These are phyloP conservation scores for Fusarium ambrosium DNA, from an alignment of 2,329 filamentous ascomycete genomes.

Conservation along the genomic window DNA sequence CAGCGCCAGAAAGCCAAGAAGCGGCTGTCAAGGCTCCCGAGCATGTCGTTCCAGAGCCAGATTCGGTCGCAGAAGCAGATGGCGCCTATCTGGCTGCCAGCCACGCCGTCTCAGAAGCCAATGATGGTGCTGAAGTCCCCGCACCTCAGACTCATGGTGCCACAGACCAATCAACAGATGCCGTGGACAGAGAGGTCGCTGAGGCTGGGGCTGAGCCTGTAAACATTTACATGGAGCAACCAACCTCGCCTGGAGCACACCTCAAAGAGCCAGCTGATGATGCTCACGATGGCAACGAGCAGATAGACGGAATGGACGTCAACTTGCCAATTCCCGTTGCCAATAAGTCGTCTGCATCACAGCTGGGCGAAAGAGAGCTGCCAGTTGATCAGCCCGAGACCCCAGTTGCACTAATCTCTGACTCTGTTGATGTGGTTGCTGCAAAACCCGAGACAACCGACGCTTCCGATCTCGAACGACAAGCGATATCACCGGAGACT, in stretches of 20 bases:
- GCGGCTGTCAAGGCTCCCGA: neutral
- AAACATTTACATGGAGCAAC: conserved; percentile 15
- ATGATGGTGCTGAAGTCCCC: conserved; percentile 11
- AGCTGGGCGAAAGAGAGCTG: neutral
- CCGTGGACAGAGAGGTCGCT: conserved; percentile 3
- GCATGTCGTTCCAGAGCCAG: neutral
- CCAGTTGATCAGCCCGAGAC: neutral
- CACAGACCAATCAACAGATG: conserved; percentile 26
- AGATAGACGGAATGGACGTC: conserved; percentile 26
- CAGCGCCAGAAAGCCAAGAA: conserved; percentile 1
- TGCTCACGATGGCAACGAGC: conserved; percentile 29
- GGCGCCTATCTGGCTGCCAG: conserved; percentile 7
- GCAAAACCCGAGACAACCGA: neutral
- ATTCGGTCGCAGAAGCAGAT: conserved; percentile 3
- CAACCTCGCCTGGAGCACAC: conserved; percentile 11
- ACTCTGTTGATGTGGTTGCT: neutral
- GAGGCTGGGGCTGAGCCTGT: conserved; percentile 16
- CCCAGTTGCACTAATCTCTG: neutral
- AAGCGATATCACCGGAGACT: neutral
- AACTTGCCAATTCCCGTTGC: conserved; percentile 11
- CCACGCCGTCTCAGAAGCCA: conserved; percentile 8
- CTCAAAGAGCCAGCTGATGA: conserved; percentile 13
- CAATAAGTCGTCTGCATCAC: neutral
- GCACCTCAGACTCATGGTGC: conserved; percentile 14
- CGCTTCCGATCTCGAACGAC: neutral